A percentile compares a stretch with the other conserved stretches of the same genome.
These are phyloP conservation scores for Monosporozyma aerobia DNA, from an alignment of 805 yeast species.

Conservation along the genomic window DNA sequence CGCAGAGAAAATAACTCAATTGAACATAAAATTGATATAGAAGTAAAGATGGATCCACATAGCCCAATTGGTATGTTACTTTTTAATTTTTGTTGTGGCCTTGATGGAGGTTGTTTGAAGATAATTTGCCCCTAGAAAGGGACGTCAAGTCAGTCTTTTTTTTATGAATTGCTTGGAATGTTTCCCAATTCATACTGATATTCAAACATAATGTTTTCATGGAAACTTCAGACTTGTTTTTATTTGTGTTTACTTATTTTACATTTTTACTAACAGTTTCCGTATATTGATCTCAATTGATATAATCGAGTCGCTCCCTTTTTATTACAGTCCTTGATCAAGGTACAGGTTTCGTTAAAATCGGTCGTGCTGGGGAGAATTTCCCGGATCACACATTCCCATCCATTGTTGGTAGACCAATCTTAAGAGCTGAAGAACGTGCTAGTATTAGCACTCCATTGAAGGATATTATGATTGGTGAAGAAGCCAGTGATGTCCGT, in stretches of 20 bases:
- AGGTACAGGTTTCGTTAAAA: conserved; percentile 97
- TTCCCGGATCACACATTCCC: conserved; percentile 97
- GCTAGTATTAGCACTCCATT: conserved; percentile 53
- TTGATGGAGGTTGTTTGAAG: not conserved
- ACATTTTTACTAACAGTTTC: not conserved
- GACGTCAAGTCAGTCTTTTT: not conserved
- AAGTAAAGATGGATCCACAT: conserved; percentile 26
- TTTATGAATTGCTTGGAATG: not conserved
- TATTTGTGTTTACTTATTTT: not conserved
- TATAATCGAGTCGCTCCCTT: not conserved
- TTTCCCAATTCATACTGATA: not conserved
- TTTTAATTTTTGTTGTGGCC: not conserved
- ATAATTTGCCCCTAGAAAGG: not conserved
- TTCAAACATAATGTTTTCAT: not conserved
- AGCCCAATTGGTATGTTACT: conserved; percentile 28
- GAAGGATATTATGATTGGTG: conserved; percentile 96
- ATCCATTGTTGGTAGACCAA: conserved; percentile 95
- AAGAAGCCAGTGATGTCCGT: conserved; percentile 86
- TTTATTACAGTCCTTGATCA: conserved; percentile 69
- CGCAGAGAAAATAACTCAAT: not conserved
- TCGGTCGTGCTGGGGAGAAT: conserved; percentile 93
- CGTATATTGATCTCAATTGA: not conserved
- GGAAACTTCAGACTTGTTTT: not conserved
- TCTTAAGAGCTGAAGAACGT: conserved; percentile 91
- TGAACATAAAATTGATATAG: not conserved